Evolutionary conservation across 1,284 basidiomycete species (phyloP).

Genomic region (Sporisorium sorghi): DNA sequence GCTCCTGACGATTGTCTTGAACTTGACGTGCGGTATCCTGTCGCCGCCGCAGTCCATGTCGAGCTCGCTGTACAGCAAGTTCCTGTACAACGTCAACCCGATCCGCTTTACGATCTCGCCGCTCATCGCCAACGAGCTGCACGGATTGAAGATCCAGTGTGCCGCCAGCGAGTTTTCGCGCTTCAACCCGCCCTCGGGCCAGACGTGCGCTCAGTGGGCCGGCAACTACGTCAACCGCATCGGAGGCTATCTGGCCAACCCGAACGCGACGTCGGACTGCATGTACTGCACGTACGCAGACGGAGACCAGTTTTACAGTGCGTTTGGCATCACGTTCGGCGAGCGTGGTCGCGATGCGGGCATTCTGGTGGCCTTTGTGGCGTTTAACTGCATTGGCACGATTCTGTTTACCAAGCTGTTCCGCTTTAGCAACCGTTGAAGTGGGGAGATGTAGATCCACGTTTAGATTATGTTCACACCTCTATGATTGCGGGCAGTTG

Average conservation of each 20-base stretch:
- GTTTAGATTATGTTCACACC: too few species aligned
- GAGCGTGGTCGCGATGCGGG: slow-evolving; percentile 57
- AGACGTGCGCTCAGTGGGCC: slow-evolving; percentile 77
- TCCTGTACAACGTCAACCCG: slow-evolving; percentile 64
- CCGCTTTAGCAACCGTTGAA: slow-evolving; percentile 51
- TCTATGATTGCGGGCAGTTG: too few species aligned
- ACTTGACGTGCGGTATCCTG: slow-evolving; percentile 75
- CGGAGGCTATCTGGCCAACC: slow-evolving; percentile 85
- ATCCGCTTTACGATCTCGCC: slow-evolving; percentile 55
- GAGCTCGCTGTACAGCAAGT: slow-evolving; percentile 53
- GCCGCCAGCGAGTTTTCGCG: slow-evolving; percentile 74
- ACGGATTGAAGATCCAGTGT: slow-evolving; percentile 79
- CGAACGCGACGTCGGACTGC: slow-evolving; percentile 75
- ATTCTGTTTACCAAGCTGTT: slow-evolving; percentile 52
- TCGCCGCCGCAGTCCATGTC: slow-evolving; percentile 73
- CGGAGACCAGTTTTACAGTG: slow-evolving; percentile 79
- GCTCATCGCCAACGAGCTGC: slow-evolving; percentile 82
- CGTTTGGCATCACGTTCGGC: slow-evolving; percentile 77
- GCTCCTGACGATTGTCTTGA: slow-evolving; percentile 73
- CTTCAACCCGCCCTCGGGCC: slow-evolving; percentile 79
- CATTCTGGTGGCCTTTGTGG: slow-evolving; percentile 57
- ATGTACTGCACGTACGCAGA: slow-evolving; percentile 78
- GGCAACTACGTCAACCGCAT: slow-evolving; percentile 70
- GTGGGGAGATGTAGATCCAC: too few species aligned
- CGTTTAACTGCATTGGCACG: slow-evolving; percentile 51